Base-by-base conservation (phyloP, 768 basidiomycete species). In the Psilocybe cyanescens region DNA sequence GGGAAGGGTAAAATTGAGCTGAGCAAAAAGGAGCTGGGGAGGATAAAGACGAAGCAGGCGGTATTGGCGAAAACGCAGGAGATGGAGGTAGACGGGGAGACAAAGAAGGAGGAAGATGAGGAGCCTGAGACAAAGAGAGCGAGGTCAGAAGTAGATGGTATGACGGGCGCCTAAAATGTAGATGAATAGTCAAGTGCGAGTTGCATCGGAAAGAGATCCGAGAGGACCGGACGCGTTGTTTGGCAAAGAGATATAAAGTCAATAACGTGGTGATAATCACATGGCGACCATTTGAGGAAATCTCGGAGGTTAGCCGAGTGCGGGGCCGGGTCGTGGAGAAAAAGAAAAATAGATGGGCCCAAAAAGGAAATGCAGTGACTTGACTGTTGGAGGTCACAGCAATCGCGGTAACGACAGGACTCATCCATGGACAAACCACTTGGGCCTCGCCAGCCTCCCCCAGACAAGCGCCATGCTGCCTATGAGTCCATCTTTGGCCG, bases 401-500 rank as follows among this genome's bases (percentile, higher is more conserved):
- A 29, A 24, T 28, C 19, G 47, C 41, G 55, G 41, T 41, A 39
- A 45, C 49, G 16, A 44, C 61, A 5, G 0, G 4, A 44, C 39
- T 45, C 64, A 54, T 57, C 71, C 57, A 83, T 83, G 81, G 79
- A 83, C 70, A 78, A 75, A 66, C 80, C 81, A 28, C 64, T 85
- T 67, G 90, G 90, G 54, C 89, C 81, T 63, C 78, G 82, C 56
- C 81, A 79, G 54, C 77, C 79, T 51, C 77, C 79, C 17, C 89
- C 76, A 74, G 90, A 92, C 76, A 92, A 92, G 72, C 89, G 92
- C 56, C 79, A 85, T 74, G 85, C 87, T 58, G 92, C 92, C 49
- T 95, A 93, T 78, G 90, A 94, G 74, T 86, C 88, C 70, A 94
- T 95, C 77, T 95, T 95, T 75, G 92, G 92, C 28, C 84, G 92